phyloP scores from a whole-genome alignment of 23 red algal genomes.

The Chondrus crispus region DNA sequence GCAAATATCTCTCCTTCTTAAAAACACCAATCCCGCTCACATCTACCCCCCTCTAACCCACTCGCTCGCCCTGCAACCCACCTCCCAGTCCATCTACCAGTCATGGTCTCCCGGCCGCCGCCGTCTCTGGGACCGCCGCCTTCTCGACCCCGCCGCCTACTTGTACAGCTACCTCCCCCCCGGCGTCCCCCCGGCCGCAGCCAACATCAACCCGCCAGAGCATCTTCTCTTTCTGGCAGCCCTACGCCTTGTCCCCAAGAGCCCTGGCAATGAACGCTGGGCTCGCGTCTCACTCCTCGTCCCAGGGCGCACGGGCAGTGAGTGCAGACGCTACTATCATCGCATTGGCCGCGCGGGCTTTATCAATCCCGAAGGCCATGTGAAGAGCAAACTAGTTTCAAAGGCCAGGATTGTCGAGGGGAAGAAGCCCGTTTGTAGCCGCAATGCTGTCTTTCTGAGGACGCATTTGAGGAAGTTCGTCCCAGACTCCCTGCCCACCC shows the following conservation, averaged over 20 bases:
- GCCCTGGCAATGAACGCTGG: neutral
- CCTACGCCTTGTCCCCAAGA: neutral
- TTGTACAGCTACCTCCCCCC: neutral
- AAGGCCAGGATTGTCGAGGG: no score
- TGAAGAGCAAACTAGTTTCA: neutral
- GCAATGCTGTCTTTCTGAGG: neutral
- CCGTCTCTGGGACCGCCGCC: slow-evolving; percentile 18
- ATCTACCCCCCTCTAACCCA: no score
- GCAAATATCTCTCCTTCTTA: no score
- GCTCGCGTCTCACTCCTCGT: neutral
- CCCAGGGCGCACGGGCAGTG: neutral
- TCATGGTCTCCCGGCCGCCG: slow-evolving; percentile 14
- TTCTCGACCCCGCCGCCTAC: neutral
- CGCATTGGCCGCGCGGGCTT: slow-evolving; percentile 15
- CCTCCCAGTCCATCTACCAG: no score
- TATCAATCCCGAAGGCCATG: neutral
- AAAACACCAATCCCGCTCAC: no score
- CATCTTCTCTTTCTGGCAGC: neutral
- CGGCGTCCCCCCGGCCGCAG: neutral
- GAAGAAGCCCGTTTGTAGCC: neutral
- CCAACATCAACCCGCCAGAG: neutral
- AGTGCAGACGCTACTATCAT: slow-evolving; percentile 22
- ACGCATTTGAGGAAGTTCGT: neutral
- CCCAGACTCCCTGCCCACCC: neutral
- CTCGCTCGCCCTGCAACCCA: no score